Evolutionary conservation across 495 filamentous ascomycete genomes (phyloP).

Genomic region (Rusavskia elegans): DNA sequence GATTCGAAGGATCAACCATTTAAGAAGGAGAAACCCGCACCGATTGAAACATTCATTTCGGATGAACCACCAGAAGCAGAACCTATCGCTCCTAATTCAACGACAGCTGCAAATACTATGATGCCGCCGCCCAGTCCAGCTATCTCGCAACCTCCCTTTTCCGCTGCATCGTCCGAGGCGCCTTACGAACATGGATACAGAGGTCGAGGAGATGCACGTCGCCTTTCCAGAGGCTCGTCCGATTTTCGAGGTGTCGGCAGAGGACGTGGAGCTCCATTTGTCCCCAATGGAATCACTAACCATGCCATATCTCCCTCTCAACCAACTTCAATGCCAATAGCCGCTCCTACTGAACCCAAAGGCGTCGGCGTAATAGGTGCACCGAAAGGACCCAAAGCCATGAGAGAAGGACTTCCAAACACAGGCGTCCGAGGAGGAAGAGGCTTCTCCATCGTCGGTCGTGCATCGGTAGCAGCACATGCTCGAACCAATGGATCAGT

Average conservation of each 20-base stretch:
- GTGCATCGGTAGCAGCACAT: constrained; percentile 16
- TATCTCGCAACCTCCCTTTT: constrained; percentile 11
- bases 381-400: constrained; percentile 83
- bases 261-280: constrained; percentile 10
- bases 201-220: constrained; percentile 7
- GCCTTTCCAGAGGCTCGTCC: constrained; percentile 5
- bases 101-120: constrained; percentile 1
- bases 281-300: constrained; percentile 6
- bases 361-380: constrained; percentile 59
- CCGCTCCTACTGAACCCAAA: constrained; percentile 22
- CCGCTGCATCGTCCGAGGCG: background rate
- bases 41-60: constrained; percentile 7
- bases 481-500: constrained; percentile 12
- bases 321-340: constrained; percentile 6
- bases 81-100: background rate
- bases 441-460: constrained; percentile 17
- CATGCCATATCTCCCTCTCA: constrained; percentile 10
- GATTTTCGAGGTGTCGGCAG: constrained; percentile 18
- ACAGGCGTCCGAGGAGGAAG: constrained; percentile 24
- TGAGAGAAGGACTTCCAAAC: constrained; percentile 73
- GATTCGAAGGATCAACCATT: constrained; percentile 2
- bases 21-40: constrained; percentile 6
- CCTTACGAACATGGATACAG: constrained; percentile 1
- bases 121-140: constrained; percentile 14
- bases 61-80: constrained; percentile 2